Evolutionary conservation across 2,329 filamentous ascomycete genomes (phyloP).

Genomic region (Aspergillus cejpii): DNA sequence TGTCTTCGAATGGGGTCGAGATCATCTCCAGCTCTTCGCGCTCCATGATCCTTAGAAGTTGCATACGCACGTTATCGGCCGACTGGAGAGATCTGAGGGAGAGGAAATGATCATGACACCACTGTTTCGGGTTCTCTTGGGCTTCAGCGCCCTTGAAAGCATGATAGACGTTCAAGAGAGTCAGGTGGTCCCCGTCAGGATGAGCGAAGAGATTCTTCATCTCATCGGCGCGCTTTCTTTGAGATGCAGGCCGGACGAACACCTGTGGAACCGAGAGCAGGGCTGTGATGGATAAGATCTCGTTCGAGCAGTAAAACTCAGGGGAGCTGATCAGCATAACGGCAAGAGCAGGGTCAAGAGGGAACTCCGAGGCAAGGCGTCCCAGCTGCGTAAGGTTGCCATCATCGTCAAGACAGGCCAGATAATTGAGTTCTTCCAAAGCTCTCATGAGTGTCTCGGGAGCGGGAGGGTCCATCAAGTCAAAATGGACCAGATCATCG

Average conservation of each 20-base stretch:
- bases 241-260: constrained; percentile 77
- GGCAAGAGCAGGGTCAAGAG: constrained; percentile 84
- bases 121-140: constrained; percentile 70
- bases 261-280: constrained; percentile 91
- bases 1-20: constrained; percentile 85
- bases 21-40: constrained; percentile 77
- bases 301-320: constrained; percentile 98
- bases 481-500: constrained; percentile 93
- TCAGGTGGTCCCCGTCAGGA: constrained; percentile 88
- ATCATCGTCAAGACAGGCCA: constrained; percentile 93
- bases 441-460: constrained; percentile 98
- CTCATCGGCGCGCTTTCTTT: constrained; percentile 86
- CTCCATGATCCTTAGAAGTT: constrained; percentile 96
- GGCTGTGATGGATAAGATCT: constrained; percentile 90
- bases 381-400: constrained; percentile 85
- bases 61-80: constrained; percentile 86
- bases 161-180: constrained; percentile 94
- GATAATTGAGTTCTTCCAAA: constrained; percentile 93
- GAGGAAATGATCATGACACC: constrained; percentile 96
- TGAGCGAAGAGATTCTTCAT: constrained; percentile 96
- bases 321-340: constrained; percentile 98
- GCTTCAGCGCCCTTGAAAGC: constrained; percentile 76
- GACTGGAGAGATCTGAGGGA: constrained; percentile 81
- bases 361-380: constrained; percentile 85
- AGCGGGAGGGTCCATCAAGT: constrained; percentile 95